Evolutionary conservation across 2,329 filamentous ascomycete species (phyloP).

Genomic region (Torrubiella hemipterigena): DNA sequence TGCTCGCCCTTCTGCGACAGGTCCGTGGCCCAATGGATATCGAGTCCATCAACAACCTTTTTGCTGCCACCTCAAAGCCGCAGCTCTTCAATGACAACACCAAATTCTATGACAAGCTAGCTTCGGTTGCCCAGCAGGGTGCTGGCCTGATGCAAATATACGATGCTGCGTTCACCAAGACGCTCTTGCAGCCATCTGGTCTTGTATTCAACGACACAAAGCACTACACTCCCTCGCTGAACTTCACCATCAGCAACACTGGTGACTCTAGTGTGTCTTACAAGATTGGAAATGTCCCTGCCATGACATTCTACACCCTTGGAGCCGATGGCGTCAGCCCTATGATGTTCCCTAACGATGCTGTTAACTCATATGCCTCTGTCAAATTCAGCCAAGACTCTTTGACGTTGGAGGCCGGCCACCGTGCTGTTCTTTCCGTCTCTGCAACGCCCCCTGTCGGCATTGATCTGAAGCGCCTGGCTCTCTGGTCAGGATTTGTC

Average conservation of each 20-base stretch:
- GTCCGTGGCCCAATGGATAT: slow-evolving; percentile 30
- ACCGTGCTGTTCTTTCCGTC: slow-evolving; percentile 27
- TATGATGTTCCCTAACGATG: slow-evolving; percentile 1
- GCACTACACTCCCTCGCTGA: slow-evolving; percentile 28
- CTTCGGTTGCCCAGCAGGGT: slow-evolving; percentile 7
- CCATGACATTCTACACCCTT: slow-evolving; percentile 34
- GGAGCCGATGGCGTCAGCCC: slow-evolving; percentile 20
- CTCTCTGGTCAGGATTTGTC: slow-evolving; percentile 30
- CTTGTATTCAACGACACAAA: slow-evolving; percentile 42
- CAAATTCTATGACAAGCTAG: slow-evolving; percentile 4
- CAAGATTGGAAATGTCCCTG: slow-evolving; percentile 29
- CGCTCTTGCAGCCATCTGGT: background rate
- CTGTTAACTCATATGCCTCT: background rate
- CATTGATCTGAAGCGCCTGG: slow-evolving; percentile 21
- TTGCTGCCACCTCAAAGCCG: slow-evolving; percentile 28
- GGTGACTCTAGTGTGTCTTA: slow-evolving; percentile 34
- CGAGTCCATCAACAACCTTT: slow-evolving; percentile 27
- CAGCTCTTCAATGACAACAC: slow-evolving; percentile 24
- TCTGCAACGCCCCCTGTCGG: slow-evolving; percentile 22
- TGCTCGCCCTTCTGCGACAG: slow-evolving; percentile 25
- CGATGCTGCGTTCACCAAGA: slow-evolving; percentile 3
- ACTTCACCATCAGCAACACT: slow-evolving; percentile 38
- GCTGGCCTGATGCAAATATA: slow-evolving; percentile 6
- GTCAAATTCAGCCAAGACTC: slow-evolving; percentile 9
- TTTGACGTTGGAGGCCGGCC: slow-evolving; percentile 24